Percentiles rank a stretch among this genome's conserved stretches.
phyloP scores from a whole-genome alignment of 352 stramenopile genomes.

The Globisporangium acanthophoron region DNA sequence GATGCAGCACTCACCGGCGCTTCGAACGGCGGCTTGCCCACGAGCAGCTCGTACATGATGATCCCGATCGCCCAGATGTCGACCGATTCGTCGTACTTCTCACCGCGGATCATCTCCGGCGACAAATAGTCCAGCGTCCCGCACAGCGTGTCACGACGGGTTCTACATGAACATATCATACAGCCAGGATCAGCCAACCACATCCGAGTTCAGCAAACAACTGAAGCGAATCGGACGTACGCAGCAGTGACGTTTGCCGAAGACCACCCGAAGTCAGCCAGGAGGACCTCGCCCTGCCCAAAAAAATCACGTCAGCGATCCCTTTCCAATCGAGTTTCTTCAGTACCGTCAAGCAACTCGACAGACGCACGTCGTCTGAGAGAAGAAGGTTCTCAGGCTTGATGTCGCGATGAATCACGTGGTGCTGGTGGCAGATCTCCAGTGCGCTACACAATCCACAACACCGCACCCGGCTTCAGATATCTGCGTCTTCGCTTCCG shows the following conservation, averaged over 20 bases:
- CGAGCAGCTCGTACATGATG: conserved; percentile 97
- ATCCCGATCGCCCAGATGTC: conserved; percentile 99
- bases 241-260: conserved; percentile 74
- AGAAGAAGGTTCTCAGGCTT: conserved; percentile 95
- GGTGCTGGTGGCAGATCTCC: conserved; percentile 70
- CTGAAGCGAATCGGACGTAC: conserved; percentile 21
- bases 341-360: not conserved
- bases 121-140: conserved; percentile 99
- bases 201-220: not conserved
- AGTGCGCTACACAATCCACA: conserved; percentile 26
- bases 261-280: conserved; percentile 99
- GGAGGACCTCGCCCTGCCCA: conserved; percentile 90
- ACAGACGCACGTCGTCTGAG: conserved; percentile 39
- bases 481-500: not conserved
- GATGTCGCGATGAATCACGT: conserved; percentile 93
- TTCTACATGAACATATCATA: conserved; percentile 22
- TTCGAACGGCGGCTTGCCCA: conserved; percentile 97
- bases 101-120: conserved; percentile 98
- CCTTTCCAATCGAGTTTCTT: too few species aligned
- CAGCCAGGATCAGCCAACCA: not conserved
- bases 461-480: not conserved
- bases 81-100: conserved; percentile 97
- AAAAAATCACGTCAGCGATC: not conserved
- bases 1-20: conserved; percentile 49
- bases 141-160: conserved; percentile 95